Conservation (phyloP, 805 yeast species). For the Suhomyces sp. region DNA sequence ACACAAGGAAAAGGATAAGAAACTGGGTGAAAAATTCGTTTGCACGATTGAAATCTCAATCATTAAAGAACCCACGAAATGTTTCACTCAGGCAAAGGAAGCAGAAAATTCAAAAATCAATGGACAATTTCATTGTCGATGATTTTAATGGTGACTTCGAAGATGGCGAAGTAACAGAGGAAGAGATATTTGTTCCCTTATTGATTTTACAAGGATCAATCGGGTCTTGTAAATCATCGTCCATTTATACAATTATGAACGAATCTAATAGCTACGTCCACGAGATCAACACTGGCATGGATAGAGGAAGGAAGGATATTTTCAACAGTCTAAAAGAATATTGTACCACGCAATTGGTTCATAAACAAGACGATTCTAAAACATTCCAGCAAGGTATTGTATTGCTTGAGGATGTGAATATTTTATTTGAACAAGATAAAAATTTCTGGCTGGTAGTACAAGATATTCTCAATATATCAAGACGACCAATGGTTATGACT, state of each 20-base stretch:
- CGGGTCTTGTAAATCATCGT: constrained; percentile 78
- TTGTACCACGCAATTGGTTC: constrained; percentile 80
- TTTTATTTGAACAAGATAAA: constrained; percentile 72
- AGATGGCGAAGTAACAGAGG: constrained; percentile 28
- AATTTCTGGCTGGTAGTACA: constrained; percentile 77
- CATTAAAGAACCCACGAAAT: constrained; percentile 34
- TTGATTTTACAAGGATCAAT: constrained; percentile 66
- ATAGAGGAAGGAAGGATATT: constrained; percentile 72
- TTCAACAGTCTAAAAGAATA: constrained; percentile 67
- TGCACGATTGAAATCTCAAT: constrained; percentile 25
- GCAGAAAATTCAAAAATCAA: constrained; percentile 17
- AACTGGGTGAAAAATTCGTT: constrained; percentile 46
- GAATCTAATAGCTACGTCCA: constrained; percentile 69
- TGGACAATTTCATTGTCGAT: constrained; percentile 41
- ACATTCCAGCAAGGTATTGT: constrained; percentile 62
- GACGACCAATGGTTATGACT: constrained; percentile 71
- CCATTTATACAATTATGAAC: constrained; percentile 65
- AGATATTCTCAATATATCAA: constrained; percentile 56
- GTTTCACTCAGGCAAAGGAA: constrained; percentile 26
- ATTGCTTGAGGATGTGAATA: constrained; percentile 82
- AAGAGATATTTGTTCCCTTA: constrained; percentile 55
- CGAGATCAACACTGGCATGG: constrained; percentile 76
- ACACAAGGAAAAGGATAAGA: constrained; percentile 22
- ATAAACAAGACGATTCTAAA: constrained; percentile 31
- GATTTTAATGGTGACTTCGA: constrained; percentile 19